phyloP scores from a whole-genome alignment of 495 filamentous ascomycete genomes.

The Aspergillus hancockii region DNA sequence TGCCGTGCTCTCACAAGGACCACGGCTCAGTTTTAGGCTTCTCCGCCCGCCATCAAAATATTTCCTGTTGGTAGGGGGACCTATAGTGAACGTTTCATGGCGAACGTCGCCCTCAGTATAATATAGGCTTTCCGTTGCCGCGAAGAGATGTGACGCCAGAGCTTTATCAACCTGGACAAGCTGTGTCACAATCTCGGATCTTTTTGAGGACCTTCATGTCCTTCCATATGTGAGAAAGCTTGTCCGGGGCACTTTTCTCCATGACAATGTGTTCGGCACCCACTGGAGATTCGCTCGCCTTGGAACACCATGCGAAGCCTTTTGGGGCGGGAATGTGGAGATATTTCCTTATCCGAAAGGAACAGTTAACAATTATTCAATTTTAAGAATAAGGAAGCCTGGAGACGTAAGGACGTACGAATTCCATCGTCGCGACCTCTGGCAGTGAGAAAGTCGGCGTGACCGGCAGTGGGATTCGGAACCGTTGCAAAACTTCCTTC shows the following conservation, averaged over 20 bases:
- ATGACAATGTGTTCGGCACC: slow-evolving; percentile 25
- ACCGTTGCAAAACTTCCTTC: slow-evolving; percentile 19
- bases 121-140: background rate
- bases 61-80: background rate
- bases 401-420: slow-evolving; percentile 15
- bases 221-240: slow-evolving; percentile 14
- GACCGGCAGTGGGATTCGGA: slow-evolving; percentile 23
- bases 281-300: slow-evolving; percentile 7
- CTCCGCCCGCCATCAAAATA: slow-evolving; percentile 7
- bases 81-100: background rate
- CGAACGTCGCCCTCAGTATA: background rate
- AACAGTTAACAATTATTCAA: too few relatives aligned
- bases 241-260: slow-evolving; percentile 13
- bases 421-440: slow-evolving; percentile 36
- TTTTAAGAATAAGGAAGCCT: too few relatives aligned
- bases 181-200: slow-evolving; percentile 2
- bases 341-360: background rate
- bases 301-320: slow-evolving; percentile 17
- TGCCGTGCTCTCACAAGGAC: slow-evolving; percentile 4
- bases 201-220: background rate
- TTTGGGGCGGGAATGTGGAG: slow-evolving; percentile 24
- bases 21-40: background rate
- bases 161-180: slow-evolving; percentile 2
- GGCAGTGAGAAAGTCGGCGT: slow-evolving; percentile 22
- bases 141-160: background rate